Base-by-base conservation (phyloP, 352 stramenopile genomes). In the Globisporangium paddicum region DNA sequence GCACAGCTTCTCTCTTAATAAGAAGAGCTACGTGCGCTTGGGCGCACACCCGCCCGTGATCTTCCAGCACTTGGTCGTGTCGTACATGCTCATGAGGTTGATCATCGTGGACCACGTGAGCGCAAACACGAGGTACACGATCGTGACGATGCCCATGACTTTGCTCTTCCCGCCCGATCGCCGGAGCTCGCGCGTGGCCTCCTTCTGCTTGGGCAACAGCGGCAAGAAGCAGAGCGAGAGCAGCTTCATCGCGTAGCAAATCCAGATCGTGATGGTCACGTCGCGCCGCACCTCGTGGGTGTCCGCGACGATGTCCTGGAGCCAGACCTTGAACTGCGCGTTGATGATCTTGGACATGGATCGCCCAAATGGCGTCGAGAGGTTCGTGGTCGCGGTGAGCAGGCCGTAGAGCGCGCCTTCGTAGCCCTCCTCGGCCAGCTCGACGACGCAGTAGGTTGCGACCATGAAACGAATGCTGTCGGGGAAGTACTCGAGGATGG, bases 401-500 rank as follows among this genome's bases (percentile, higher is more conserved):
- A 88, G 49, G 1, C 76, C 76, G 41, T 88, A 88, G 4, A 85
- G 48, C 3, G 77, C 72, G 19, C 72, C 78, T 67, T 88, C 78
- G 52, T 79, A 59, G 23, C 78, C 78, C 40, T 55, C 21, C 18
- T 81, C 77, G 14, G 67, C 68, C 11, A 88, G 63, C 52, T 88
- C 77, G 5, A 87, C 77, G n/a, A 83, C 74, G 5, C 81, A 73
- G 52, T 81, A 87, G n/a, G 61, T 84, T 25, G 69, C 63, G 5
- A 87, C 73, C 48, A 87, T 87, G 61, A 84, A 86, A 23, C 74
- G 69, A 40, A 86, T 63, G 25, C 75, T 75, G 34, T 75, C 68
- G 5, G 77, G 77, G 2, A 86, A 45, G 21, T 85, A 73, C 26
- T 72, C 75, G 3, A 84, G 71, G 0, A 87, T 58, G 0, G 75